Base-by-base conservation (phyloP, 2,329 filamentous ascomycete genomes). In the Microdochium bolleyi region DNA sequence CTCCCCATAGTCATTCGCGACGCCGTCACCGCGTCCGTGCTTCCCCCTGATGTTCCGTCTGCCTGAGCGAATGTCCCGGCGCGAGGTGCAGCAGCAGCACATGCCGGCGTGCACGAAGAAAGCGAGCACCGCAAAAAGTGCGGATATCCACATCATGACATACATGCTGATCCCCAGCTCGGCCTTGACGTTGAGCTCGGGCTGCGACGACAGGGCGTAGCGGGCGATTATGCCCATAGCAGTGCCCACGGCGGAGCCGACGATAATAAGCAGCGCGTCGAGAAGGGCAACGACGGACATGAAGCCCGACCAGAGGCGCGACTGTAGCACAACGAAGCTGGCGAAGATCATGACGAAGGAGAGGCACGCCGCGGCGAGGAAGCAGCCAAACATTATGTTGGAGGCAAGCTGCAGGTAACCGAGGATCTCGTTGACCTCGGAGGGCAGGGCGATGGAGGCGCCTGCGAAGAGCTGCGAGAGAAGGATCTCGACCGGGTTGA, bases 331-430 rank as follows among this genome's bases (percentile, higher is more conserved):
- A 69, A 86, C 59, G 71, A 75, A 61, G 65, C 87, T 68, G 69
- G 85, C 60, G 64, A 92, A 80, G 55, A 94, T 82, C 63, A 95
- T 73, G 60, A 85, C 76, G 46, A 83, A 27, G 22, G 25, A 14
- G 5, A 49, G 24, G 25, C 48, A 49, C 22, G n/a, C 76, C 50
- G 83, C 85, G 8, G 84, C 77, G 49, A 96, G 72, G 77, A 95
- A 96, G 69, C 92, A 85, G 56, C 81, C 88, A 64, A 95, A 96
- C 91, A 96, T 96, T 78, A 88, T 82, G 63, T 88, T 80, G 9
- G 87, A 92, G 49, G 85, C 87, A 54, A 86, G 77, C 52, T 80
- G 79, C 59, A 95, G 85, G 54, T 96, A 79, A 54, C 78, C 75
- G 50, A 96, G 82, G 59, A 92, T 85, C 56, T 84, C 77, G 64